These are phyloP conservation scores for Cladorrhinum sp. DNA, from an alignment of 2,329 filamentous ascomycete species.

Conservation along the genomic window DNA sequence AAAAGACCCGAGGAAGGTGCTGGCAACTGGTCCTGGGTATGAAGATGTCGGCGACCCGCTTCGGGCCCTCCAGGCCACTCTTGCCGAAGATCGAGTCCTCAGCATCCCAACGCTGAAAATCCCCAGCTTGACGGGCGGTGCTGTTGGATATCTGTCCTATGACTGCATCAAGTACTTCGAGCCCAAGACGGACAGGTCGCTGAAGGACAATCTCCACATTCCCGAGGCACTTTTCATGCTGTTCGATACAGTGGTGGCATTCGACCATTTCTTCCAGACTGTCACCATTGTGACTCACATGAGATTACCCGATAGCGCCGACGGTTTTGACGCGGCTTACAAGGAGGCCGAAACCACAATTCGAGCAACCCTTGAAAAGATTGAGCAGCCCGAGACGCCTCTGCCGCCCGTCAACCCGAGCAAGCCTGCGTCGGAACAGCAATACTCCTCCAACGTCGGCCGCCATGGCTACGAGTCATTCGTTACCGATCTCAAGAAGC, in stretches of 20 bases:
- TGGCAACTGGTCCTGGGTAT: slow-evolving; percentile 85
- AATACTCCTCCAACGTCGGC: slow-evolving; percentile 87
- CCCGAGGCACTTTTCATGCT: slow-evolving; percentile 97
- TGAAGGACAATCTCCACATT: slow-evolving; percentile 84
- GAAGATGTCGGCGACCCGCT: slow-evolving; percentile 82
- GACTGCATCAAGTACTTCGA: slow-evolving; percentile 98
- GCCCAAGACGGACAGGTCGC: slow-evolving; percentile 84
- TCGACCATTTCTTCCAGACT: slow-evolving; percentile 91
- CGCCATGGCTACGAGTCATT: slow-evolving; percentile 85
- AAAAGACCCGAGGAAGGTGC: slow-evolving; percentile 68
- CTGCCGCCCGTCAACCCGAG: slow-evolving; percentile 75
- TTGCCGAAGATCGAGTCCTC: slow-evolving; percentile 74
- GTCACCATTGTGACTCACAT: slow-evolving; percentile 94
- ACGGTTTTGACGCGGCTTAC: slow-evolving; percentile 64
- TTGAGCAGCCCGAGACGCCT: slow-evolving; percentile 72
- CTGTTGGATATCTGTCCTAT: slow-evolving; percentile 95
- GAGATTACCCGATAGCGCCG: slow-evolving; percentile 44
- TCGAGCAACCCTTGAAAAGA: slow-evolving; percentile 63
- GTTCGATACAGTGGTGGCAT: slow-evolving; percentile 89
- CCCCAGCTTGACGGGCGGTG: slow-evolving; percentile 84
- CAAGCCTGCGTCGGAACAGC: slow-evolving; percentile 60
- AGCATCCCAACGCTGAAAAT: slow-evolving; percentile 78
- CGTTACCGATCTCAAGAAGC: slow-evolving; percentile 79
- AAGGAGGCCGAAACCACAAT: slow-evolving; percentile 62
- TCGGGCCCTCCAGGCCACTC: slow-evolving; percentile 74